phyloP scores from a whole-genome alignment of 768 basidiomycete genomes.

The Psilocybe sp. region DNA sequence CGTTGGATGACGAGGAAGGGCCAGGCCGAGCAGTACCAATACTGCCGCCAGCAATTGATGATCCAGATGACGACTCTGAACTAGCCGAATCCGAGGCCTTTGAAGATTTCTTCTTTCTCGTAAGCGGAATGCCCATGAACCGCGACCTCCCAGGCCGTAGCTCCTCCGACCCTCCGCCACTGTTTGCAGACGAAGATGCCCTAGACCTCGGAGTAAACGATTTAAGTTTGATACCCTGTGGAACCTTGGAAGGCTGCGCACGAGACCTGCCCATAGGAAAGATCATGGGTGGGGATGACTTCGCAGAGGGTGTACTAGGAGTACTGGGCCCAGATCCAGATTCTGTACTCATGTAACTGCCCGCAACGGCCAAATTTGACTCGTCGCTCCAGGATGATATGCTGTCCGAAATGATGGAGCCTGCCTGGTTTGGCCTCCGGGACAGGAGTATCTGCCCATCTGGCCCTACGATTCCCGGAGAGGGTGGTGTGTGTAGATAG shows the following conservation, averaged over 20 bases:
- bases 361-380: neutral
- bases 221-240: constrained; percentile 5
- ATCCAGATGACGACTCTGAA: constrained; percentile 1
- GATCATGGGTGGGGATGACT: constrained; percentile 10
- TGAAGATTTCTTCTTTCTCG: constrained; percentile 16
- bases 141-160: constrained; percentile 1
- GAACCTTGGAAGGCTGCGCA: constrained; percentile 12
- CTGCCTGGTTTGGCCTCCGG: too few relatives aligned
- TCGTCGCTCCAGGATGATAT: constrained; percentile 6
- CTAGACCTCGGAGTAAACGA: constrained; percentile 4
- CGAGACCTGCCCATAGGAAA: constrained; percentile 20
- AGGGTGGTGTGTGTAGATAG: neutral
- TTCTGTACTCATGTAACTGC: neutral
- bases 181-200: neutral
- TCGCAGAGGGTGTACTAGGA: neutral
- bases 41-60: neutral
- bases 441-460: too few relatives aligned
- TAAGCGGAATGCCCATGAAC: constrained; percentile 23
- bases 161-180: constrained; percentile 3
- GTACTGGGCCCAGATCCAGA: neutral
- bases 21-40: neutral
- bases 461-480: neutral
- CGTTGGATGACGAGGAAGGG: neutral
- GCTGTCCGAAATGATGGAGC: neutral
- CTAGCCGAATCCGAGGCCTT: constrained; percentile 6